phyloP scores from a whole-genome alignment of 2,329 filamentous ascomycete species.

The Hymenoscyphus occultus region DNA sequence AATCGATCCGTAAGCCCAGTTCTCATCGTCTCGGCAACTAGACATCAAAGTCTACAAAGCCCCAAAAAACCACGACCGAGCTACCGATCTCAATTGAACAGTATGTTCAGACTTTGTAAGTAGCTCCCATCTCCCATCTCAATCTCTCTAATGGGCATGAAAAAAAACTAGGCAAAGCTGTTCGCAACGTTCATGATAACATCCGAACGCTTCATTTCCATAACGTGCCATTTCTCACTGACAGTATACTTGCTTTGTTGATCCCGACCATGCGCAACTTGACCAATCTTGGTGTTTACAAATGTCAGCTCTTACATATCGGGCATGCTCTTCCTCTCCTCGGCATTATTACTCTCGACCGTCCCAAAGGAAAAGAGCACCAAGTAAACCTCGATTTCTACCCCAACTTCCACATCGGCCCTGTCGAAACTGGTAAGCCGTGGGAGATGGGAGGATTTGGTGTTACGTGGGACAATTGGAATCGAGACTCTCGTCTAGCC shows the following conservation, averaged over 20 bases:
- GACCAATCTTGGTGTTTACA: slow-evolving; percentile 29
- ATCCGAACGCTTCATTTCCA: slow-evolving; percentile 32
- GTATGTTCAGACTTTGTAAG: background rate
- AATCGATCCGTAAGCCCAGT: background rate
- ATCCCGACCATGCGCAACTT: slow-evolving; percentile 32
- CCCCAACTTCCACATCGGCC: slow-evolving; percentile 30
- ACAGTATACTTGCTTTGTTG: slow-evolving; percentile 25
- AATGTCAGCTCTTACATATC: slow-evolving; percentile 32
- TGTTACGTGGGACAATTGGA: slow-evolving; percentile 32
- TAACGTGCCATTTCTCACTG: slow-evolving; percentile 28
- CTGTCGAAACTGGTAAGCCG: slow-evolving; percentile 5
- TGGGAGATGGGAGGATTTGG: slow-evolving; percentile 24
- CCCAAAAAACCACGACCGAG: background rate
- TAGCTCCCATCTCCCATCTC: background rate
- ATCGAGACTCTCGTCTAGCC: slow-evolving; percentile 19
- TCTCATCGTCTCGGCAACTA: background rate
- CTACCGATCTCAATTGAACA: background rate
- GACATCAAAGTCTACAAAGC: background rate
- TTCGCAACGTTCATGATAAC: slow-evolving; percentile 25
- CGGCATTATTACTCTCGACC: slow-evolving; percentile 27
- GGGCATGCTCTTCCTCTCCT: slow-evolving; percentile 26
- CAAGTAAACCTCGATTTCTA: slow-evolving; percentile 31
- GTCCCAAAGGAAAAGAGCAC: slow-evolving; percentile 21
- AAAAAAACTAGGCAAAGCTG: background rate
- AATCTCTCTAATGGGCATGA: background rate